Evolutionary conservation across 2,329 filamentous ascomycete genomes (phyloP), one percentile per base, ranked within the genome.

Genomic region (Mycosphaerelloides madeirae): DNA sequence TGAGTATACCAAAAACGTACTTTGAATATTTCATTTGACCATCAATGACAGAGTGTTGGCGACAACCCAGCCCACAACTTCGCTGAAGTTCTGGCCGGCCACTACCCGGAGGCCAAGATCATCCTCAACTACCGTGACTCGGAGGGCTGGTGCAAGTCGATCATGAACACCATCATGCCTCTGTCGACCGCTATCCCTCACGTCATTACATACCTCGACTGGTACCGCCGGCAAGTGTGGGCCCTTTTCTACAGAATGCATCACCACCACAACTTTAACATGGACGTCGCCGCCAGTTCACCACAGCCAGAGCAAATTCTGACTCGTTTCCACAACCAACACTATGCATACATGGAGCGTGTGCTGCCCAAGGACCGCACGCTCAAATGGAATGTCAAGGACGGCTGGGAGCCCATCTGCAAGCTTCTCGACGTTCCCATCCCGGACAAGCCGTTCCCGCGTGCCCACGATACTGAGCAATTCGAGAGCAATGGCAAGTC

Each of bases 21-120:
- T 8, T 29, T 29, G n/a, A n/a, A n/a, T n/a, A n/a, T n/a, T n/a
- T n/a, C n/a, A n/a, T n/a, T n/a, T n/a, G n/a, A n/a, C n/a, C n/a
- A n/a, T 8, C 28, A 29, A n/a, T 9, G 8, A n/a, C 28, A 29
- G 31, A 16, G 13, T 13, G 31, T 16, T 32, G 31, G 13, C 31
- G 31, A 16, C 31, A 14, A n/a, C 31, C 31, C 31, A 6, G 31
- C 31, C 15, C 15, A 16, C 31, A n/a, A 32, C 31, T n/a, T 32
- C 31, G 60, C 56, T 1, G 54, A 56, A 18, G 66, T 69, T 33
- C 47, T 70, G 4, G 48, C 61, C 9, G 33, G 46, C 55, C 78
- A 79, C 12, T 85, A 85, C 59, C 81, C 82, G 1, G 78, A 84
- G 41, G 82, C 81, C 44, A 84, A 84, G 65, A 76, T 85, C 41